These are phyloP conservation scores for Zygnema circumcarinatum DNA, from an alignment of 139 green algal species.

Conservation along the genomic window DNA sequence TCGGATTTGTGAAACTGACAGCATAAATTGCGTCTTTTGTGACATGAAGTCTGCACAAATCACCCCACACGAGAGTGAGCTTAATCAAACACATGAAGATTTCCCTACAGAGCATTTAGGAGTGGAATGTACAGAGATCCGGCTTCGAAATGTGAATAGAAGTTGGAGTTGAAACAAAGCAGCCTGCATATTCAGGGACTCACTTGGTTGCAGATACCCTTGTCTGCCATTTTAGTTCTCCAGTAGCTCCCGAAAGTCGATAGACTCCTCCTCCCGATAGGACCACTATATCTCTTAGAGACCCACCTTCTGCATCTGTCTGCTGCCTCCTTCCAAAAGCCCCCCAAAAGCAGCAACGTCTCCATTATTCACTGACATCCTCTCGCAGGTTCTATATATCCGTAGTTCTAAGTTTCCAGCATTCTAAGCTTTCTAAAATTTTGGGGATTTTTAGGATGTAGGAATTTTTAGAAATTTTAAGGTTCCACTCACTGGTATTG, in stretches of 20 bases:
- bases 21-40: background rate
- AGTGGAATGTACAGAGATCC: too few relatives aligned
- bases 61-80: background rate
- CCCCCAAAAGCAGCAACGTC: background rate
- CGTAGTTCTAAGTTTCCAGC: too few relatives aligned
- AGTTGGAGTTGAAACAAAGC: too few relatives aligned
- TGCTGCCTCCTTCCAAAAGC: background rate
- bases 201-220: background rate
- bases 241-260: background rate
- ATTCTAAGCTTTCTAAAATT: too few relatives aligned
- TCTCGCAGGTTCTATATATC: too few relatives aligned
- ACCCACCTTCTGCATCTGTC: background rate
- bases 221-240: background rate
- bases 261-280: constrained; percentile 4
- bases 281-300: background rate
- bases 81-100: too few relatives aligned
- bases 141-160: too few relatives aligned
- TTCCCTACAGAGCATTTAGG: too few relatives aligned
- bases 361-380: too few relatives aligned
- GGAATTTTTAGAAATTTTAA: too few relatives aligned
- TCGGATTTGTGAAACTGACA: background rate
- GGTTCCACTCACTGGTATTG: background rate
- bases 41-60: background rate
- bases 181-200: too few relatives aligned
- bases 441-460: background rate